A percentile compares a stretch with the other conserved stretches of the same genome.
Evolutionary conservation across 2,329 filamentous ascomycete species (phyloP).

Genomic region (Neofusicoccum parvum): DNA sequence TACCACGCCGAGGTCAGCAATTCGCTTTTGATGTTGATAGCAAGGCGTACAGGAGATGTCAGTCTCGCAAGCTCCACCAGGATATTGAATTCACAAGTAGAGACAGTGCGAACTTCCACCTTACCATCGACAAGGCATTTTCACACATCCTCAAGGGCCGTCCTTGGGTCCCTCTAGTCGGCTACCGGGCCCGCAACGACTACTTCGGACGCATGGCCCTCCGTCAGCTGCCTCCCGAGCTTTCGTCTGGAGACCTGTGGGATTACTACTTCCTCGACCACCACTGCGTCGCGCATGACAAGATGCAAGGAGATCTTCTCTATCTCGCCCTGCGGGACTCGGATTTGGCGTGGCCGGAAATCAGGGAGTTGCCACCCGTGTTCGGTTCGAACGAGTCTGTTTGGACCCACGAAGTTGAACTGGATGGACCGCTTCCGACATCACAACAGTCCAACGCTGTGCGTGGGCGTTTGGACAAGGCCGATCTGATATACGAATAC

Average conservation of each 20-base stretch:
- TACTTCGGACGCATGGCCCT: conserved; percentile 44
- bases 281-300: conserved; percentile 45
- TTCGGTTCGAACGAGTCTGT: conserved; percentile 38
- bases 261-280: conserved; percentile 44
- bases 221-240: conserved; percentile 35
- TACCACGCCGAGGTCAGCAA: conserved; percentile 39
- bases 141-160: conserved; percentile 39
- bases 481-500: conserved; percentile 46
- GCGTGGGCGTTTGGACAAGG: conserved; percentile 27
- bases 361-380: conserved; percentile 38
- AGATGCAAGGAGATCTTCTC: conserved; percentile 44
- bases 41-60: conserved; percentile 40
- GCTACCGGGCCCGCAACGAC: conserved; percentile 41
- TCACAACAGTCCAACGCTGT: conserved; percentile 29
- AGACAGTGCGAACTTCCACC: conserved; percentile 40
- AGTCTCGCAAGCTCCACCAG: conserved; percentile 42
- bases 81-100: conserved; percentile 40
- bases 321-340: conserved; percentile 44
- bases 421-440: conserved; percentile 40
- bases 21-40: conserved; percentile 43
- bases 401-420: conserved; percentile 43
- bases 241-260: conserved; percentile 39
- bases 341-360: conserved; percentile 44
- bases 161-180: conserved; percentile 44
- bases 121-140: conserved; percentile 40